Evolutionary conservation across 352 stramenopile genomes (phyloP), one percentile per base, ranked within the genome.

Genomic region (Phytopythium aichiense): DNA sequence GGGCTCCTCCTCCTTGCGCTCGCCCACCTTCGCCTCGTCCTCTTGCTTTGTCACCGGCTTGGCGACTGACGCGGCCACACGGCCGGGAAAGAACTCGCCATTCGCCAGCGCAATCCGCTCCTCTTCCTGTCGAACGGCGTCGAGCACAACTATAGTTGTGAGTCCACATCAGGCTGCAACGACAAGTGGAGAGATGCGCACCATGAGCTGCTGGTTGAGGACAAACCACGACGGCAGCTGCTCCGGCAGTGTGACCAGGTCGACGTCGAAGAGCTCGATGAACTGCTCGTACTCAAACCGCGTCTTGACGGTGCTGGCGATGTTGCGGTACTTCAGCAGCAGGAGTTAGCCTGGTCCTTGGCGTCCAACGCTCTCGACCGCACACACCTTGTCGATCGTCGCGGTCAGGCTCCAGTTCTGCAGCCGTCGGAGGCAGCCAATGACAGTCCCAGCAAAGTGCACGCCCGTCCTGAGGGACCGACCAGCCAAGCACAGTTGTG

Each of bases 251-350:
- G 82, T 92, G 52, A 93, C 86, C 30, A 94, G 72, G 60, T 94
- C 86, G 37, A 93, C 83, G 51, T 95, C 87, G 51, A 95, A 95
- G 15, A 95, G 73, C 62, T 95, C 87, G 35, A 95, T 95, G 60
- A 95, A 95, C 65, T 95, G 87, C 63, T 95, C 87, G 61, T 95
- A 92, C 63, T 95, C 87, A 45, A 94, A 95, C 28, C 85, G 76
- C 59, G 84, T 94, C 66, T 95, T 95, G 69, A 92, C 75, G 63
- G 71, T 93, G 64, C 84, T 89, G 16, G 84, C 84, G 51, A 95
- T 77, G 50, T 95, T 95, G 33, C 87, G 84, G 68, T 95, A 95
- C 87, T 92, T 55, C 54, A 25, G 11, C 13, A 37, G 18, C 46
- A 53, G 9, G 22, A 22, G 22, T 25, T 15, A 23, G 42, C 20